Base-by-base conservation (phyloP, 2,329 filamentous ascomycete species). In the Aspergillus udagawae region DNA sequence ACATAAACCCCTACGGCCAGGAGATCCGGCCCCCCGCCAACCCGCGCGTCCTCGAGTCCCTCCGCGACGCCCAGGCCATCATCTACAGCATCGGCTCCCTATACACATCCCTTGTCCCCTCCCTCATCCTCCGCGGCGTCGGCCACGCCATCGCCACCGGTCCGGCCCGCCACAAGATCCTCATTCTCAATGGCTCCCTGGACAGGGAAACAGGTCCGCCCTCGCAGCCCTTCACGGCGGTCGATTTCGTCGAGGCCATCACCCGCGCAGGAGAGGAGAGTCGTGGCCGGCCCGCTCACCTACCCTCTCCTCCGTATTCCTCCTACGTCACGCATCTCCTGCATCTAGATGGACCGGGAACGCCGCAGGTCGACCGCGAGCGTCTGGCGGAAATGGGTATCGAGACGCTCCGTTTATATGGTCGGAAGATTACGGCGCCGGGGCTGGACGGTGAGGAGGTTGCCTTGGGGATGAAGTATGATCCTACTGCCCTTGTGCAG, bases 1-100 rank as follows among this genome's bases (percentile, higher is more conserved):
- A 97, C 77, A 97, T 97, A 77, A 97, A 97, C 69, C 93, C 93
- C 0, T 97, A 97, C 72, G 93, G 93, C n/a, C 91, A 97, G 70
- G 92, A 97, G 74, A 97, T 97, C 64, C 85, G 87, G 20, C 90
- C 92, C 0, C 83, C 87, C 0, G 89, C 91, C 2, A 97, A 96
- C 67, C 87, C 91, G 0, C 86, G 91, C 52, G 91, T 93, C 0
- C 66, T 96, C 0, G 82, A 85, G 7, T 85, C 91, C 0, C 73
- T 97, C 1, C 77, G 78, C 17, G 76, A 77, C 1, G 83, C 89
- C 0, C 82, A 85, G 55, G 87, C 86, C 1, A 81, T 97, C 8
- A 84, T 97, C 49, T 97, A 96, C 76, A 92, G 89, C 72, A 95
- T 97, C 58, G 94, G 94, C n/a, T 92, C 88, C 1, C 79, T 97